A percentile compares a stretch with the other conserved stretches of the same genome.
Conservation (phyloP, 495 filamentous ascomycete species). For the Jackrogersella minutella region DNA sequence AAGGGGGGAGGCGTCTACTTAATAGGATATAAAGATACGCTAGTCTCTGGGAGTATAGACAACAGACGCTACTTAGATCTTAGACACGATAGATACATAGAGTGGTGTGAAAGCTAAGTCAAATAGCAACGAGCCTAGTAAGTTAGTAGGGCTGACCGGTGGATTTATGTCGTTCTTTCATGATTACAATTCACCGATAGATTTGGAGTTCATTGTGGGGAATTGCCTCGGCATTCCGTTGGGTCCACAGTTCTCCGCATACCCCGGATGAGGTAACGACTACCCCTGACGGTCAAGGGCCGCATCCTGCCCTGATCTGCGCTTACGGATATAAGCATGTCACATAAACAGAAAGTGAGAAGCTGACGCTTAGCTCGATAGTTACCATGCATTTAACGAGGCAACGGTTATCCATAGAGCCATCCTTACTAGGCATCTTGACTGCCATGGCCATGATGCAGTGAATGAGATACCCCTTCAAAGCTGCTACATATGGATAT, state of each 20-base stretch:
- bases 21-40: too few relatives aligned
- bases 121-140: too few relatives aligned
- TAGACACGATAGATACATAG: too few relatives aligned
- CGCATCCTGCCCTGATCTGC: neutral
- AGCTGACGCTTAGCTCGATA: neutral
- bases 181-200: too few relatives aligned
- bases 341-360: neutral
- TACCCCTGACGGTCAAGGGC: slow-evolving; percentile 6
- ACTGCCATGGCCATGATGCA: neutral
- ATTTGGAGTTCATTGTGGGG: slow-evolving; percentile 17
- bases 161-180: too few relatives aligned
- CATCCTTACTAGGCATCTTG: neutral
- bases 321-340: neutral
- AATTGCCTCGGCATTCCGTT: slow-evolving; percentile 30
- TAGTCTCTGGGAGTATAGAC: too few relatives aligned
- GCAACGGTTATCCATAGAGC: neutral
- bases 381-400: neutral
- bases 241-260: slow-evolving; percentile 20
- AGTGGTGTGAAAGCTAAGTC: too few relatives aligned
- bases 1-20: too few relatives aligned
- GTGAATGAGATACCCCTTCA: neutral
- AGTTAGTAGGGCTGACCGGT: too few relatives aligned
- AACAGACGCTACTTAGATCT: too few relatives aligned
- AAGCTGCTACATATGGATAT: neutral
- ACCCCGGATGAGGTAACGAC: neutral